Percentiles rank a stretch among this genome's conserved stretches.
Evolutionary conservation across 768 basidiomycete species (phyloP).

Genomic region (Crepidotus variabilis): DNA sequence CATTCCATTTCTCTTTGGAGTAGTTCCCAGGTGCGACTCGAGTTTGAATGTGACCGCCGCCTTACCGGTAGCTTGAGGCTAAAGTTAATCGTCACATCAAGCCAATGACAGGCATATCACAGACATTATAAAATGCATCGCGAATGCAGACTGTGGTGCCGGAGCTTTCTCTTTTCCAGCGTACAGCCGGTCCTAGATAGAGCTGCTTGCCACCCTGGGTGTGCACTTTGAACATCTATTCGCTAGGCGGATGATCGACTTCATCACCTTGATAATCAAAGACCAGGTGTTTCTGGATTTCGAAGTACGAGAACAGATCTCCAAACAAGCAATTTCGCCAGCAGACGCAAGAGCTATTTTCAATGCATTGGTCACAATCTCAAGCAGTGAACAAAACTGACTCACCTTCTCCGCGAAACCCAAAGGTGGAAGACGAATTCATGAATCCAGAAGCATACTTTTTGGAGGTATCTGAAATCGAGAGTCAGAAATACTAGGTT

Average conservation of each 20-base stretch:
- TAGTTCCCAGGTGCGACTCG: constrained; percentile 57
- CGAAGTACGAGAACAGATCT: constrained; percentile 75
- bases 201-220: constrained; percentile 60
- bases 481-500: background rate
- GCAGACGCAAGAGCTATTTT: constrained; percentile 76
- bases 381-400: background rate
- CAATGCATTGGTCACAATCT: background rate
- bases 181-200: constrained; percentile 68
- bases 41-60: constrained; percentile 62
- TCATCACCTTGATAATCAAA: constrained; percentile 68
- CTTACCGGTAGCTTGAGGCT: constrained; percentile 71
- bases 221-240: background rate
- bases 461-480: constrained; percentile 68
- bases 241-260: background rate
- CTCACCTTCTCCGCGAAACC: constrained; percentile 91
- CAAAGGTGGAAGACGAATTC: constrained; percentile 63
- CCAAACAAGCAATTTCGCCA: constrained; percentile 73
- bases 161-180: constrained; percentile 66
- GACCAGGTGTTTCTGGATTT: constrained; percentile 67
- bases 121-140: constrained; percentile 87
- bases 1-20: constrained; percentile 71
- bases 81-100: constrained; percentile 4
- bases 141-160: constrained; percentile 84
- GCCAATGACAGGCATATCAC: constrained; percentile 18
- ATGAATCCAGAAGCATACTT: constrained; percentile 48